These are phyloP conservation scores for Pharnaceum exiguum DNA, from an alignment of 148 eudicot species.

Conservation along the genomic window DNA sequence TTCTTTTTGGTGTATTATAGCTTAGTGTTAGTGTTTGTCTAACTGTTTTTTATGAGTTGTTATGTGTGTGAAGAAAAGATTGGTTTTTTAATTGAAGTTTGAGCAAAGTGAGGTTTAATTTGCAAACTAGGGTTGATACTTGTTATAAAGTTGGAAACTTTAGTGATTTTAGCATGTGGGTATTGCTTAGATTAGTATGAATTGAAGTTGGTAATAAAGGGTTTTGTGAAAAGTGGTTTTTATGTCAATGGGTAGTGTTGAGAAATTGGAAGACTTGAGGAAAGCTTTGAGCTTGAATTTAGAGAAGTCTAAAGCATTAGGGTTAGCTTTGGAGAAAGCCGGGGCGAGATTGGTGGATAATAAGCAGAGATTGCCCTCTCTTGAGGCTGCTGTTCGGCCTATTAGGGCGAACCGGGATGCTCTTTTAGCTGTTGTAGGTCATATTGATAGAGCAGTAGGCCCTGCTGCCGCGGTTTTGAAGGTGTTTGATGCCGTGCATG, in stretches of 20 bases:
- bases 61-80: no score
- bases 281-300: conserved; percentile 42
- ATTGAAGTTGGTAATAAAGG: no score
- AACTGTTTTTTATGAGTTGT: no score
- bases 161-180: no score
- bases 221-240: no score
- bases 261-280: conserved; percentile 46
- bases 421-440: conserved; percentile 71
- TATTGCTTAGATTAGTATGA: no score
- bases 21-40: no score
- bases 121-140: no score
- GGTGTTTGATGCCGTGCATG: conserved; percentile 82
- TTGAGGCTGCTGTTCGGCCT: conserved; percentile 69
- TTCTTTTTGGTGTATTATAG: no score
- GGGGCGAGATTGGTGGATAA: conserved; percentile 71
- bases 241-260: conserved; percentile 36
- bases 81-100: no score
- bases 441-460: conserved; percentile 70
- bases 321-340: conserved; percentile 41
- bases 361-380: conserved; percentile 51
- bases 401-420: conserved; percentile 64
- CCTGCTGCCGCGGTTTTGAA: conserved; percentile 83
- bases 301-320: conserved; percentile 49
- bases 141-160: no score
- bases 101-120: no score